Evolutionary conservation across 768 basidiomycete species (phyloP).

Genomic region (Pleurotus cornucopiae): DNA sequence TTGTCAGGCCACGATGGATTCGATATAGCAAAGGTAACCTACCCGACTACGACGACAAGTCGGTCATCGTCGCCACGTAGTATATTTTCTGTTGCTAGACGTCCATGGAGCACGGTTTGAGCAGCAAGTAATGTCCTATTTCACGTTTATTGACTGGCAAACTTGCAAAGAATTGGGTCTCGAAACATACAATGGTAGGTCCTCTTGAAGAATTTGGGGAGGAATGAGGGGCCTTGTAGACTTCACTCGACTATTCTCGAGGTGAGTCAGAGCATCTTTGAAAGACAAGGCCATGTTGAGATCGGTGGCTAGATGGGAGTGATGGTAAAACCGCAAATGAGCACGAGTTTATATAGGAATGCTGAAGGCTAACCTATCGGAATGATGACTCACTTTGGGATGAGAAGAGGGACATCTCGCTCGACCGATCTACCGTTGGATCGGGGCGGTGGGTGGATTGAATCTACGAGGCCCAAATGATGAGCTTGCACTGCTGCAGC

Average conservation of each 20-base stretch:
- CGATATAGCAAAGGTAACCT: slow-evolving; percentile 18
- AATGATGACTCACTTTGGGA: slow-evolving; percentile 7
- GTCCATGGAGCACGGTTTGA: slow-evolving; percentile 86
- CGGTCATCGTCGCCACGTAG: slow-evolving; percentile 88
- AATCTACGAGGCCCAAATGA: background rate
- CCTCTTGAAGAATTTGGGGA: slow-evolving; percentile 92
- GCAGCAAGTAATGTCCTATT: slow-evolving; percentile 72
- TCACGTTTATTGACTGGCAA: slow-evolving; percentile 5
- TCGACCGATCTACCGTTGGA: background rate
- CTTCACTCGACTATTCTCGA: slow-evolving; percentile 86
- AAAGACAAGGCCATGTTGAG: slow-evolving; percentile 67
- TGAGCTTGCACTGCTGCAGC: background rate
- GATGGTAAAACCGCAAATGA: slow-evolving; percentile 12
- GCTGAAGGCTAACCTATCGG: slow-evolving; percentile 6
- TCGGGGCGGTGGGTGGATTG: slow-evolving; percentile 4
- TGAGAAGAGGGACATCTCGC: background rate
- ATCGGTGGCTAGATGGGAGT: slow-evolving; percentile 36
- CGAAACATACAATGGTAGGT: slow-evolving; percentile 71
- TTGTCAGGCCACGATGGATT: background rate
- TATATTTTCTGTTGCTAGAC: slow-evolving; percentile 72
- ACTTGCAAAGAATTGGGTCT: slow-evolving; percentile 10
- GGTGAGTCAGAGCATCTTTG: slow-evolving; percentile 72
- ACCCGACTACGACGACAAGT: slow-evolving; percentile 89
- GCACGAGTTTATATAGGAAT: slow-evolving; percentile 4
- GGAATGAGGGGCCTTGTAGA: slow-evolving; percentile 87